Evolutionary conservation across 805 yeast genomes (phyloP).

Genomic region (Saturnispora zaruensis): DNA sequence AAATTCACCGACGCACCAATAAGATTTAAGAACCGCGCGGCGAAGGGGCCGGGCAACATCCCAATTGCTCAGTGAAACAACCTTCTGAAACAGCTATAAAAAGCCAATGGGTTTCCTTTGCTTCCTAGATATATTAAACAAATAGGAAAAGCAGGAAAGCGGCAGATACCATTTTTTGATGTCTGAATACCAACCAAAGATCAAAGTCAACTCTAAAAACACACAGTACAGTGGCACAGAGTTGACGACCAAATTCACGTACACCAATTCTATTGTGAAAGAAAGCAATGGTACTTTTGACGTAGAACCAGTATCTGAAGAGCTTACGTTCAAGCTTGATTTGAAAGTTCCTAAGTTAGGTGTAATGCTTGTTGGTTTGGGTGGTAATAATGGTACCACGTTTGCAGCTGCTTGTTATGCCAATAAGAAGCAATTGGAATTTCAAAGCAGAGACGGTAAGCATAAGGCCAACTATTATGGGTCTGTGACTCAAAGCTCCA

Average conservation of each 20-base stretch:
- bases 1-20: conserved; percentile 6
- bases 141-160: not conserved
- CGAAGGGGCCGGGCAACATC: conserved; percentile 2
- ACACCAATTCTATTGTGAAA: conserved; percentile 69
- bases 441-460: conserved; percentile 75
- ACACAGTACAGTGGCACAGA: conserved; percentile 41
- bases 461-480: conserved; percentile 76
- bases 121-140: not conserved
- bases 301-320: conserved; percentile 63
- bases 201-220: conserved; percentile 49
- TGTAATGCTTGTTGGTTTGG: conserved; percentile 83
- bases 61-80: not conserved
- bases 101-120: not conserved
- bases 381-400: conserved; percentile 96
- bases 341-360: conserved; percentile 79
- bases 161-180: not conserved
- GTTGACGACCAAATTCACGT: conserved; percentile 54
- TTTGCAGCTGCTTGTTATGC: conserved; percentile 79
- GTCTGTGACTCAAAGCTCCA: conserved; percentile 88
- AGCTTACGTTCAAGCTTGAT: conserved; percentile 82
- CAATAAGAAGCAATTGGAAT: conserved; percentile 67
- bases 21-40: conserved; percentile 5
- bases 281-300: conserved; percentile 46
- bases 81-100: not conserved
- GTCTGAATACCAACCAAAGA: conserved; percentile 29